Conservation (phyloP, 371 early-diverging fungal genomes). For the Phascolomyces articulosus region DNA sequence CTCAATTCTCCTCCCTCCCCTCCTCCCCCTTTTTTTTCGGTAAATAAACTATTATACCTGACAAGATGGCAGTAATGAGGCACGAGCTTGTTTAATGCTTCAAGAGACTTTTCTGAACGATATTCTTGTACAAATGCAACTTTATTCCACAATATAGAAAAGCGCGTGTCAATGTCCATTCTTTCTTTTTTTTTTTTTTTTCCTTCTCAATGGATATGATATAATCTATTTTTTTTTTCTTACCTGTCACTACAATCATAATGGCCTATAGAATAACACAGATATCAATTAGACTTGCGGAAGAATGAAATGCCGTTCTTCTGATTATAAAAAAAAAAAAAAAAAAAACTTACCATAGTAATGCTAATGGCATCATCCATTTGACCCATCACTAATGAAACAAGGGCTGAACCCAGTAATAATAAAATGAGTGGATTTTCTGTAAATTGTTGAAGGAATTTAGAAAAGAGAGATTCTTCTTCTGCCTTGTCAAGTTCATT, state of each 20-base stretch:
- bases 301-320: no score
- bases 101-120: slow-evolving; percentile 83
- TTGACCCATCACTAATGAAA: slow-evolving; percentile 88
- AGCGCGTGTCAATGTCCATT: not conserved
- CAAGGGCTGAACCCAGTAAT: slow-evolving; percentile 84
- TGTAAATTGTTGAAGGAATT: slow-evolving; percentile 45
- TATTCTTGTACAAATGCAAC: slow-evolving; percentile 94
- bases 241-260: slow-evolving; percentile 86
- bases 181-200: not conserved
- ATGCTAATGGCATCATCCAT: slow-evolving; percentile 94
- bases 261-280: slow-evolving; percentile 64
- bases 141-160: slow-evolving; percentile 24
- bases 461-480: slow-evolving; percentile 45
- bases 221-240: no score
- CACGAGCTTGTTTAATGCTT: slow-evolving; percentile 86
- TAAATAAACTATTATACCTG: slow-evolving; percentile 46
- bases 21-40: slow-evolving; percentile 3
- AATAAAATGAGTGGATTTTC: slow-evolving; percentile 86
- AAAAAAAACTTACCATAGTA: slow-evolving; percentile 66
- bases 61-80: slow-evolving; percentile 84
- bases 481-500: slow-evolving; percentile 53
- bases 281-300: not conserved
- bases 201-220: not conserved
- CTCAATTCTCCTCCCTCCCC: not conserved
- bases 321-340: not conserved